These are phyloP conservation scores for Buddleja alternifolia DNA, from an alignment of 257 asterid species.

Conservation along the genomic window DNA sequence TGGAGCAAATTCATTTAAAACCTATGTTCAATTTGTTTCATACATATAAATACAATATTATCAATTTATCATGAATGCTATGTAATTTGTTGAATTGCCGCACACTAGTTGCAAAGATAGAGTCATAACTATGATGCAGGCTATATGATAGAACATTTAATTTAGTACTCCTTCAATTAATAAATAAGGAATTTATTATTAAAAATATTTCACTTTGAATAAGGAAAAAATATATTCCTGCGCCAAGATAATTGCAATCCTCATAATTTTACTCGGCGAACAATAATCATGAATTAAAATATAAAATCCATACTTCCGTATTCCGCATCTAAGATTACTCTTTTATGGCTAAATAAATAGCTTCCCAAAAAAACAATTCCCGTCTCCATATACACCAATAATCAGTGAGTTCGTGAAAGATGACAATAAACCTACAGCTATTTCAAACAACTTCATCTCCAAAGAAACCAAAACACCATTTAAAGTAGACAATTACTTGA, in stretches of 20 bases:
- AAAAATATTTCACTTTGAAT: too few species aligned
- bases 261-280: neutral
- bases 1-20: too few species aligned
- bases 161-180: too few species aligned
- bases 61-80: too few species aligned
- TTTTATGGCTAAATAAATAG: neutral
- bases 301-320: neutral
- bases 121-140: too few species aligned
- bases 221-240: neutral
- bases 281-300: neutral
- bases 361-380: neutral
- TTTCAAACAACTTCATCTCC: neutral
- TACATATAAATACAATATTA: too few species aligned
- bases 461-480: neutral
- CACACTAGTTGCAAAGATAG: too few species aligned
- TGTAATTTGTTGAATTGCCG: too few species aligned
- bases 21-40: too few species aligned
- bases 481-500: neutral
- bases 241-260: neutral
- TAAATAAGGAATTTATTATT: too few species aligned
- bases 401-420: neutral
- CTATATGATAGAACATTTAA: too few species aligned
- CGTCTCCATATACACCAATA: conserved; percentile 20
- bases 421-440: neutral
- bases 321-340: neutral